Base-by-base conservation (phyloP, 164 flowering plant species). In the Brasenia schreberi region DNA sequence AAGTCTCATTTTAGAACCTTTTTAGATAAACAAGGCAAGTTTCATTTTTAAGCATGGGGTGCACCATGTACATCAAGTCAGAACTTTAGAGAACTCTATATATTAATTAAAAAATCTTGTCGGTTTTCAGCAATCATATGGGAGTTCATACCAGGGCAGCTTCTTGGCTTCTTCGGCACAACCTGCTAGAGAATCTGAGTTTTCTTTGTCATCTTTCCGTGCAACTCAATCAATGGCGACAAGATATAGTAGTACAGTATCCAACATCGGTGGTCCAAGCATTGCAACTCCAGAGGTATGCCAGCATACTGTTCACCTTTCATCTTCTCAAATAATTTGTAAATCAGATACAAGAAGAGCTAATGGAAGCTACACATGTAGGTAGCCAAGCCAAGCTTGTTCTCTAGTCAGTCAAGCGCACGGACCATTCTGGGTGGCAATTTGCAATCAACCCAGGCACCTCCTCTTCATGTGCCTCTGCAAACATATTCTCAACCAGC, bases 231-330 rank as follows among this genome's bases (percentile, higher is more conserved):
- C 92, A 59, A 71, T 86, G 86, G 80, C 90, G 10, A 68, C 90
- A 49, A 92, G 89, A 70, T 87, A 79, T 76, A 78, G 80, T 77
- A 84, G 68, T 62, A 39, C 77, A 12, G 79, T 72, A 60, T 77
- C 96, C 76, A 80, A 92, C 43, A 76, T 95, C 44, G 74, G 84
- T 68, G 87, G 86, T 67, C 80, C 89, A 53, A 70, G 84, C 60
- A 74, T 82, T 61, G 81, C 97, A 39, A 78, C 85, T 79, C 70
- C 90, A 33, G 99, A 92, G 96, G 99, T 95, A 33, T 33, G 39
- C 1, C 39, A 33, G 39, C 39, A 33, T 33, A 33, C 39, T 33
- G 39, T 33, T 33, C 39, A 33, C 39, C 39, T 1, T 33, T 33
- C 39, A 33, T 33, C 39, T 33, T 33, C 39, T 33, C 39, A 33